Conservation (phyloP, 768 basidiomycete genomes). For the Phylloporus sp. region DNA sequence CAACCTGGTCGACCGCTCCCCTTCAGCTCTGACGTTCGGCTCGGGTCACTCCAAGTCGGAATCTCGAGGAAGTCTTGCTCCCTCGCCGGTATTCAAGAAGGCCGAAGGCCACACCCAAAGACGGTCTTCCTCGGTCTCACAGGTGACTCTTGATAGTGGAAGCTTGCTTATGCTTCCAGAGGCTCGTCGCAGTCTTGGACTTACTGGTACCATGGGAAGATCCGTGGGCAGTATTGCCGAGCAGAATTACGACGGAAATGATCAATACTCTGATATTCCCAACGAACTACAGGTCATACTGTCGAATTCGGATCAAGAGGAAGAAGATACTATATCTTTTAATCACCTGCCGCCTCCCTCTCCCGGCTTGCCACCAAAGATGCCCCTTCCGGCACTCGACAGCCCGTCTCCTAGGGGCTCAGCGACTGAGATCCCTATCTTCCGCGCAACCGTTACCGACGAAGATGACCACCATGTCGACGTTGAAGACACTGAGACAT, state of each 20-base stretch:
- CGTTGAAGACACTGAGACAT: constrained; percentile 36
- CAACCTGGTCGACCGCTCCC: constrained; percentile 18
- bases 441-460: constrained; percentile 43
- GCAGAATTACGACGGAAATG: constrained; percentile 46
- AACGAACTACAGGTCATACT: constrained; percentile 68
- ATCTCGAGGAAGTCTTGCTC: constrained; percentile 15
- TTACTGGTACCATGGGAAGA: constrained; percentile 65
- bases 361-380: constrained; percentile 40
- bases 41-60: constrained; percentile 30
- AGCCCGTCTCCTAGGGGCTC: constrained; percentile 7
- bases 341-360: constrained; percentile 25
- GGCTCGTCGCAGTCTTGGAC: constrained; percentile 52
- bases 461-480: constrained; percentile 39
- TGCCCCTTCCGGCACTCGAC: constrained; percentile 33
- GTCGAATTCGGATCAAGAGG: constrained; percentile 35
- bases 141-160: constrained; percentile 13
- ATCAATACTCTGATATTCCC: constrained; percentile 78
- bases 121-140: constrained; percentile 21
- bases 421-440: constrained; percentile 32
- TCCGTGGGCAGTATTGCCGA: constrained; percentile 46
- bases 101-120: constrained; percentile 21
- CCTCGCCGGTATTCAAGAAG: constrained; percentile 36
- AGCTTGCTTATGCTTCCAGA: constrained; percentile 43
- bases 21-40: constrained; percentile 36
- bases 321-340: constrained; percentile 40